Evolutionary conservation across 2,329 filamentous ascomycete species (phyloP).

Genomic region (Aspergillus hiratsukae): DNA sequence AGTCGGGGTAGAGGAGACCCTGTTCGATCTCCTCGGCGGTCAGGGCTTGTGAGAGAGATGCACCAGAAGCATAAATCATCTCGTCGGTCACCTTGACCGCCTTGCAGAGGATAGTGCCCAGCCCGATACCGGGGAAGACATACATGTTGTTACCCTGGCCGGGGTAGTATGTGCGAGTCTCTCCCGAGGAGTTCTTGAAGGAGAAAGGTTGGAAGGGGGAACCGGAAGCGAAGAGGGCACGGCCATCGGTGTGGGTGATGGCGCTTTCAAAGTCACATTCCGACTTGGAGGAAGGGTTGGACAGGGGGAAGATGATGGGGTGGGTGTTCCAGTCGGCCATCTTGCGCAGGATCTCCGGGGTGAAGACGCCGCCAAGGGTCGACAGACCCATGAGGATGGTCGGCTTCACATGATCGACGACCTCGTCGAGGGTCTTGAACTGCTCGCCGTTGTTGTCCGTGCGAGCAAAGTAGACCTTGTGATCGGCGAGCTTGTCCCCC

Average conservation of each 20-base stretch:
- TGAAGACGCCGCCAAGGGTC: slow-evolving; percentile 92
- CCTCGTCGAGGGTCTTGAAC: slow-evolving; percentile 75
- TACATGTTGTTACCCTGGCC: slow-evolving; percentile 82
- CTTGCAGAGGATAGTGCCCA: slow-evolving; percentile 89
- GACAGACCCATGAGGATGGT: slow-evolving; percentile 92
- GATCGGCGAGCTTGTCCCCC: slow-evolving; percentile 87
- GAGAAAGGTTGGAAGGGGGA: slow-evolving; percentile 79
- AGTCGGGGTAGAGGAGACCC: slow-evolving; percentile 84
- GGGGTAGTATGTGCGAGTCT: slow-evolving; percentile 64
- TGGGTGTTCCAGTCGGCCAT: slow-evolving; percentile 62
- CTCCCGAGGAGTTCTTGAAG: slow-evolving; percentile 56
- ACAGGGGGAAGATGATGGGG: slow-evolving; percentile 93
- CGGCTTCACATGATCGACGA: slow-evolving; percentile 91
- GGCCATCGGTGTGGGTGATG: slow-evolving; percentile 83
- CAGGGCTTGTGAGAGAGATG: slow-evolving; percentile 71
- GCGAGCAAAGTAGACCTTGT: slow-evolving; percentile 68
- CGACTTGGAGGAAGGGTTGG: slow-evolving; percentile 92
- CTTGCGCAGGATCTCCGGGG: slow-evolving; percentile 71
- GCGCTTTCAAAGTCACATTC: slow-evolving; percentile 97
- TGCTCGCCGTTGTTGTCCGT: slow-evolving; percentile 62
- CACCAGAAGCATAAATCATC: slow-evolving; percentile 95
- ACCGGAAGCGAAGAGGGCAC: slow-evolving; percentile 88
- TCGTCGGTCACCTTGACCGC: slow-evolving; percentile 79
- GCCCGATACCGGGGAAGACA: slow-evolving; percentile 92
- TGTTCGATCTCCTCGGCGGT: slow-evolving; percentile 75